Percentiles rank a stretch among this genome's conserved stretches.
phyloP scores from a whole-genome alignment of 225 moss, liverwort and hornwort species.

The Polytrichum commune region DNA sequence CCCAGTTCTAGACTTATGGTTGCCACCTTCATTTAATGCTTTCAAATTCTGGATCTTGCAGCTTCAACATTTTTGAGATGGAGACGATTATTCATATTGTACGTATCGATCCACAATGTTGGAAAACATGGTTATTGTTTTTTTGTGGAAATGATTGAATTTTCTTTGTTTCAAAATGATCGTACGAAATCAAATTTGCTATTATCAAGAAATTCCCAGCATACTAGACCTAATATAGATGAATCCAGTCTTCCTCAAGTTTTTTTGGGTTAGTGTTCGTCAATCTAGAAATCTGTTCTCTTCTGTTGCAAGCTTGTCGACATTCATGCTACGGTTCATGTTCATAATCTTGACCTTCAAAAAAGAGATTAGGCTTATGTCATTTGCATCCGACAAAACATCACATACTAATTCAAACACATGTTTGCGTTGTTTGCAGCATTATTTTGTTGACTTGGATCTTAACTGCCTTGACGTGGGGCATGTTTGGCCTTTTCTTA shows the following conservation, averaged over 20 bases:
- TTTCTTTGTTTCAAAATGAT: too few relatives aligned
- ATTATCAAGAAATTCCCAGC: too few relatives aligned
- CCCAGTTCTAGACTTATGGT: too few relatives aligned
- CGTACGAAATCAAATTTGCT: too few relatives aligned
- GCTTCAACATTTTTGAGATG: slow-evolving; percentile 52
- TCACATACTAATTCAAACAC: too few relatives aligned
- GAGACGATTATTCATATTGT: slow-evolving; percentile 55
- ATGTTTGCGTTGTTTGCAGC: slow-evolving; percentile 10
- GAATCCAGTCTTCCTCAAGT: too few relatives aligned
- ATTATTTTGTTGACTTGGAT: slow-evolving; percentile 59
- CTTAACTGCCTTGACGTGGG: slow-evolving; percentile 49
- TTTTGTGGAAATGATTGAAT: background rate
- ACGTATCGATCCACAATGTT: slow-evolving; percentile 11
- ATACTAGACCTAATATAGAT: too few relatives aligned
- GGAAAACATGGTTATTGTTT: background rate
- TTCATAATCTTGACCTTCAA: background rate
- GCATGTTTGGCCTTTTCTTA: slow-evolving; percentile 52
- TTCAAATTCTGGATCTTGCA: slow-evolving; percentile 7
- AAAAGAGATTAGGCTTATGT: too few relatives aligned
- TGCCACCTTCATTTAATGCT: background rate
- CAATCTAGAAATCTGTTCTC: too few relatives aligned
- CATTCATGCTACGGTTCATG: too few relatives aligned
- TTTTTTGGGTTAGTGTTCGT: too few relatives aligned
- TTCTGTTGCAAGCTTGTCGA: background rate
- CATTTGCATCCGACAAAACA: too few relatives aligned